phyloP scores from a whole-genome alignment of 2,329 filamentous ascomycete species.

The Penicillium polonicum region DNA sequence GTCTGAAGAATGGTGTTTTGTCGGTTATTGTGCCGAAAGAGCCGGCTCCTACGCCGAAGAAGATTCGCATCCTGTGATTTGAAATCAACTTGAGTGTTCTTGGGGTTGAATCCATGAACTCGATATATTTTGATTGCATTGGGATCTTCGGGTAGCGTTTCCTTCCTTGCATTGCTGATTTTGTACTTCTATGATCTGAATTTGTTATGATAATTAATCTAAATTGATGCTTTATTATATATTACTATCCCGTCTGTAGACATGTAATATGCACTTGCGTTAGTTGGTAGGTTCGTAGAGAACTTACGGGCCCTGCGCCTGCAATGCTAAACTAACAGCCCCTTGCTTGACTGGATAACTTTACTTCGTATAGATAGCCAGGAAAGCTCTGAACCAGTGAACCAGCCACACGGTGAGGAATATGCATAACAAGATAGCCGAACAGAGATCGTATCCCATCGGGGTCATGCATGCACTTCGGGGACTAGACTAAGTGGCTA shows the following conservation, averaged over 20 bases:
- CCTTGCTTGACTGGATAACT: slow-evolving; percentile 3
- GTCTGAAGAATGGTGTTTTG: slow-evolving; percentile 59
- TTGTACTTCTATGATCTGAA: not conserved
- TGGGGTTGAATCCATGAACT: not conserved
- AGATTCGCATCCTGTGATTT: slow-evolving; percentile 54
- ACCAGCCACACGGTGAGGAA: not conserved
- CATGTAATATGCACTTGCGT: slow-evolving; percentile 1
- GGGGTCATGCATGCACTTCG: not conserved
- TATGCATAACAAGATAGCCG: not conserved
- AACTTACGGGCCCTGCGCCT: not conserved
- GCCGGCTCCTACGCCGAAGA: slow-evolving; percentile 48
- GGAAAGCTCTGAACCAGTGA: not conserved
- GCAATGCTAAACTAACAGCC: not conserved
- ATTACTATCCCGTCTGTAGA: not conserved
- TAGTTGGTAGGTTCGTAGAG: not conserved
- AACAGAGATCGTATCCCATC: not conserved
- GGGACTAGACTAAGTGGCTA: not conserved
- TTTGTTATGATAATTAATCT: not conserved
- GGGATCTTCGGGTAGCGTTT: not conserved
- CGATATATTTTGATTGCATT: slow-evolving; percentile 5
- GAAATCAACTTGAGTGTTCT: not conserved
- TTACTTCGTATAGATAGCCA: not conserved
- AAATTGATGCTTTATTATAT: not conserved
- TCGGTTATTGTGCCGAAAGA: slow-evolving; percentile 58
- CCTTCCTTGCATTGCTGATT: not conserved